Evolutionary conservation across 495 filamentous ascomycete genomes (phyloP).

Genomic region (Usnea hakonensis): DNA sequence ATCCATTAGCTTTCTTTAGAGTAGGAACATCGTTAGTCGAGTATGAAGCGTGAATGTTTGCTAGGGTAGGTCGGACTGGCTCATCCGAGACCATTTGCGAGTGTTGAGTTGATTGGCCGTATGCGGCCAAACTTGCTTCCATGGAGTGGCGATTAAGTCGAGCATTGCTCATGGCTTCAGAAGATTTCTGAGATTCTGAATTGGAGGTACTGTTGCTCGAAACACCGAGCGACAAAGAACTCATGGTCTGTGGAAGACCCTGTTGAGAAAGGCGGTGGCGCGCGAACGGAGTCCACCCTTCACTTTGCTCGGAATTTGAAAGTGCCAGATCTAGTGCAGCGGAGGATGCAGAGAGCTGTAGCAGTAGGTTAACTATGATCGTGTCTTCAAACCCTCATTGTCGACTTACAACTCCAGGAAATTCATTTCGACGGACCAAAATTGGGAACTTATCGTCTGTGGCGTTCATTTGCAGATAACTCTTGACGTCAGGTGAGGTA

Average conservation of each 20-base stretch:
- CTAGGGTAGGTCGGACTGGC: conserved; percentile 19
- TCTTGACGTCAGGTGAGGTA: conserved; percentile 57
- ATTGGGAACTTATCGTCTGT: conserved; percentile 80
- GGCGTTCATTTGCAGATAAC: conserved; percentile 63
- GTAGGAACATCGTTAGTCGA: conserved; percentile 89
- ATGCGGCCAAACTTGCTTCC: conserved; percentile 25
- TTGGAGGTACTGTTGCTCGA: conserved; percentile 28
- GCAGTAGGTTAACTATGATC: conserved; percentile 25
- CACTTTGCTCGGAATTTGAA: conserved; percentile 46
- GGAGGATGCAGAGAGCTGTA: conserved; percentile 70
- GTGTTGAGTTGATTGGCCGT: conserved; percentile 19
- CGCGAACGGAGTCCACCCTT: conserved; percentile 56
- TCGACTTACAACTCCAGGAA: conserved; percentile 59
- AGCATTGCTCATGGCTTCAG: conserved; percentile 22
- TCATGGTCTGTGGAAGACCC: conserved; percentile 62
- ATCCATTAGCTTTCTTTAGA: conserved; percentile 52
- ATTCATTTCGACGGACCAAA: conserved; percentile 61
- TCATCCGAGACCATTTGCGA: conserved; percentile 20
- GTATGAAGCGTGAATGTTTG: conserved; percentile 66
- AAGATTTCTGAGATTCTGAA: conserved; percentile 25
- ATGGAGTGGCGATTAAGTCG: conserved; percentile 51
- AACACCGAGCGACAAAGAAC: conserved; percentile 30
- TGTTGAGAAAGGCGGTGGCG: conserved; percentile 75
- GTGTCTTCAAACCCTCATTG: conserved; percentile 15
- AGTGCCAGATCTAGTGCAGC: conserved; percentile 75